phyloP scores from a whole-genome alignment of 805 yeast species.

The Metschnikowia kofuensis region DNA sequence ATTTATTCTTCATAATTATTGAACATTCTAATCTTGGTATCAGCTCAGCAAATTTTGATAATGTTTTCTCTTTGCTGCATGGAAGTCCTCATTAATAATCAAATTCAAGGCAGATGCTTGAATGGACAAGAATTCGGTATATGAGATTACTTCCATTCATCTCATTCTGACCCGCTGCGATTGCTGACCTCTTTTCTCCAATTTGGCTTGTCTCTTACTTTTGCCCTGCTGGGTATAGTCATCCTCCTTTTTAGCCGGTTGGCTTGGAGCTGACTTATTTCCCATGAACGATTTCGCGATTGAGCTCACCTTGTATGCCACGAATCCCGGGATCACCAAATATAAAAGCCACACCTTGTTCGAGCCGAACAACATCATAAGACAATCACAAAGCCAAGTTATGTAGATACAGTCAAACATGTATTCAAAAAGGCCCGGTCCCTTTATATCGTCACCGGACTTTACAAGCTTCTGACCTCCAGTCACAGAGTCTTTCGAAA shows the following conservation, averaged over 20 bases:
- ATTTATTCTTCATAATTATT: too few species aligned
- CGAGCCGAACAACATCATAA: constrained; percentile 53
- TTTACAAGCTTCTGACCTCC: constrained; percentile 35
- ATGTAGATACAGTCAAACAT: constrained; percentile 67
- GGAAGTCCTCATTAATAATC: neutral
- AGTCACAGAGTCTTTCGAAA: constrained; percentile 34
- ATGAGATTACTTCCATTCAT: neutral
- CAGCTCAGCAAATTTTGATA: too few species aligned
- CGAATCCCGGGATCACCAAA: constrained; percentile 51
- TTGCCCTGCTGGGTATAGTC: constrained; percentile 6
- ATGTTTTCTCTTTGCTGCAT: neutral
- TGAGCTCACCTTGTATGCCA: constrained; percentile 45
- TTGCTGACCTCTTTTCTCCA: constrained; percentile 13
- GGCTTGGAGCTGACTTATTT: constrained; percentile 3
- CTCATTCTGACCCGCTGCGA: constrained; percentile 7
- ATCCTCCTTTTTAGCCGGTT: neutral
- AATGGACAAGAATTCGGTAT: too few species aligned
- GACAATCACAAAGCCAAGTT: constrained; percentile 55
- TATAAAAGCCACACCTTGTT: constrained; percentile 60
- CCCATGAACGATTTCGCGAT: constrained; percentile 25
- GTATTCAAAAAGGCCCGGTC: constrained; percentile 67
- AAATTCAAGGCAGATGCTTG: too few species aligned
- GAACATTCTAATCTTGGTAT: too few species aligned
- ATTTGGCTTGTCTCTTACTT: constrained; percentile 19
- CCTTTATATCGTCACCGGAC: constrained; percentile 61